Percentiles rank a stretch among this genome's conserved stretches.
Conservation (phyloP, 805 yeast species). For the Yamadazyma sp. region DNA sequence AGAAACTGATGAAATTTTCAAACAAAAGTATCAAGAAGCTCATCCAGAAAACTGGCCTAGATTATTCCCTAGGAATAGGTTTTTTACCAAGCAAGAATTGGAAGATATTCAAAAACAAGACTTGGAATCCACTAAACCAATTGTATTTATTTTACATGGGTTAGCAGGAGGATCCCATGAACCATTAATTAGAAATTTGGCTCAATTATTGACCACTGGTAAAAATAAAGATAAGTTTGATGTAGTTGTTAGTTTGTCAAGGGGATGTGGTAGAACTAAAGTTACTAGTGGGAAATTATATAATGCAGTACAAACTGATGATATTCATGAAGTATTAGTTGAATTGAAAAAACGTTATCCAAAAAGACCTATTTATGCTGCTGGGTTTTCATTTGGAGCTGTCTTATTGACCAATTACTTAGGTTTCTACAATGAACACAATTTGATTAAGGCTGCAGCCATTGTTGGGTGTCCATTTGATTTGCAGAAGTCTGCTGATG, state of each 20-base stretch:
- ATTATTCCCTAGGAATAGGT: constrained; percentile 54
- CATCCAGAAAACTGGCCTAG: constrained; percentile 33
- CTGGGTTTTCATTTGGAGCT: constrained; percentile 84
- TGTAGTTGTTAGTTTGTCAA: constrained; percentile 62
- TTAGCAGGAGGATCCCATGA: constrained; percentile 86
- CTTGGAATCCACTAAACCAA: constrained; percentile 42
- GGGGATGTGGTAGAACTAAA: constrained; percentile 75
- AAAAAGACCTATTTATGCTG: constrained; percentile 56
- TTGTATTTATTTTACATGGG: constrained; percentile 70
- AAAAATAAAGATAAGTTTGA: constrained; percentile 46
- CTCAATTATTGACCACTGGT: constrained; percentile 35
- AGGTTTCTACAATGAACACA: constrained; percentile 52
- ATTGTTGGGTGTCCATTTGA: constrained; percentile 75
- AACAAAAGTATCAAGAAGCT: constrained; percentile 22
- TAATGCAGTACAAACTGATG: constrained; percentile 71
- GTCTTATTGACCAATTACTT: constrained; percentile 67
- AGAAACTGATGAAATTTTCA: constrained; percentile 24
- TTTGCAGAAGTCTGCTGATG: constrained; percentile 46
- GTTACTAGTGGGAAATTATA: constrained; percentile 69
- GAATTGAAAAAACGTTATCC: constrained; percentile 54
- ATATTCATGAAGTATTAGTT: constrained; percentile 54
- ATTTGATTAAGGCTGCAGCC: constrained; percentile 47
- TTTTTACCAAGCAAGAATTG: constrained; percentile 46
- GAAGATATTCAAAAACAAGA: constrained; percentile 15
- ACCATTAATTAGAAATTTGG: constrained; percentile 62